Conservation (phyloP, 2,329 filamentous ascomycete genomes). For the Cryphonectria japonica region DNA sequence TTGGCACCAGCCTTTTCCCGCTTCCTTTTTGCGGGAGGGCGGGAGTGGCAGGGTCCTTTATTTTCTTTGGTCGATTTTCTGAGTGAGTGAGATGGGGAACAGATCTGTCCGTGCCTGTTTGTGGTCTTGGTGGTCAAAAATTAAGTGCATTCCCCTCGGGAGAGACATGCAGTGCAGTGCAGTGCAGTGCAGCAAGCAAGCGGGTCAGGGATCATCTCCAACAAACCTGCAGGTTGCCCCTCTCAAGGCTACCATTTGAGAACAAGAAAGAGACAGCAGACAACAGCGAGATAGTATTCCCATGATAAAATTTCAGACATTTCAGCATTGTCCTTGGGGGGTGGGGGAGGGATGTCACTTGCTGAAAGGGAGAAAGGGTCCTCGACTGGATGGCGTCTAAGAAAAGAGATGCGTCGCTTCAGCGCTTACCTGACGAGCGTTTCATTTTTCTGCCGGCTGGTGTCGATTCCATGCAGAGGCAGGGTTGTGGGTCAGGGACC, state of each 20-base stretch:
- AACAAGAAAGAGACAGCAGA: neutral
- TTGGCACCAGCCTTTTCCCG: neutral
- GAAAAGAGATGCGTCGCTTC: neutral
- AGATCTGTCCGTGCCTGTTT: neutral
- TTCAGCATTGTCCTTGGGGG: neutral
- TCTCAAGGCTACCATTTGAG: neutral
- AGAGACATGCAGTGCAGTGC: conserved; percentile 10
- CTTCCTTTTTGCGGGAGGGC: neutral
- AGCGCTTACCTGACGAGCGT: conserved; percentile 11
- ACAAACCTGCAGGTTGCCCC: neutral
- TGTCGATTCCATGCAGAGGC: conserved; percentile 7
- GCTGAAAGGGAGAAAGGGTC: neutral
- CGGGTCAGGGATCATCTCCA: neutral
- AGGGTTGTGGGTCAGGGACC: conserved; percentile 1
- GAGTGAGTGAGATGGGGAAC: neutral
- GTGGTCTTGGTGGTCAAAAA: neutral
- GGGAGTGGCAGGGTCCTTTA: conserved; percentile 2
- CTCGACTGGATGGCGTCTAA: conserved; percentile 3
- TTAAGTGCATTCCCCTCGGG: conserved; percentile 4
- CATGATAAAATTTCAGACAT: neutral
- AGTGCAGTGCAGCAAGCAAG: conserved; percentile 6
- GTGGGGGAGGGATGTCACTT: neutral
- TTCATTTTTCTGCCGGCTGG: conserved; percentile 17
- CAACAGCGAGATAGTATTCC: neutral
- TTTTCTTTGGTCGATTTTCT: neutral